phyloP scores from a whole-genome alignment of 768 basidiomycete species.

The Mycena latifolia region DNA sequence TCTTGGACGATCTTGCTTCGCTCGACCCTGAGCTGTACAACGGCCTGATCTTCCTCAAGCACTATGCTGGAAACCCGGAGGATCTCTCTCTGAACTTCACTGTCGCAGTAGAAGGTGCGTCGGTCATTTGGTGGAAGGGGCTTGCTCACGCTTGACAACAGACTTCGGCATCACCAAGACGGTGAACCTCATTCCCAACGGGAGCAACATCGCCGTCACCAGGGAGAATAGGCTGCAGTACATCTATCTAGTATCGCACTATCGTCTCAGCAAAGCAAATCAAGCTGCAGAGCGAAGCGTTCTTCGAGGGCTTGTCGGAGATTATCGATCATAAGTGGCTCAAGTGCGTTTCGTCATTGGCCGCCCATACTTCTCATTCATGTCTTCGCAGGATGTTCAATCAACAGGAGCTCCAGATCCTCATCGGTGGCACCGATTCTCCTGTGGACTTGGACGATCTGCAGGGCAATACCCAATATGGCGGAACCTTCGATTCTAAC shows the following conservation, averaged over 20 bases:
- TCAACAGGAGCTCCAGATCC: conserved; percentile 93
- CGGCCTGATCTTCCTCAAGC: conserved; percentile 93
- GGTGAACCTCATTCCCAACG: conserved; percentile 84
- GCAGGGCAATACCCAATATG: conserved; percentile 81
- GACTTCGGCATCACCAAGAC: conserved; percentile 87
- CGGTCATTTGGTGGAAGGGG: not conserved
- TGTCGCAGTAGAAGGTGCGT: conserved; percentile 84
- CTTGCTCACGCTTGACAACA: conserved; percentile 40
- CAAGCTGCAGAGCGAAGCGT: conserved; percentile 82
- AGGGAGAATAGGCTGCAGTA: conserved; percentile 91
- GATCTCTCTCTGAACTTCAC: conserved; percentile 94
- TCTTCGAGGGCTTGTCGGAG: conserved; percentile 93
- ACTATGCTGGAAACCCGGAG: conserved; percentile 87
- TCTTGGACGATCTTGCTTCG: conserved; percentile 92
- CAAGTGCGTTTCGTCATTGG: conserved; percentile 55
- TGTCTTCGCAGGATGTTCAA: conserved; percentile 86
- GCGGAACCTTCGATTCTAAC: conserved; percentile 79
- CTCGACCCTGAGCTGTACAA: conserved; percentile 94
- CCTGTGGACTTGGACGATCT: conserved; percentile 90
- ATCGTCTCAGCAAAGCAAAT: conserved; percentile 92
- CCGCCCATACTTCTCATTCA: not conserved
- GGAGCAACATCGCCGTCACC: conserved; percentile 87
- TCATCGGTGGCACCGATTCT: conserved; percentile 90
- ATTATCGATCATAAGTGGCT: conserved; percentile 95
- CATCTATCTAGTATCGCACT: conserved; percentile 91